These are phyloP conservation scores for Neofusicoccum laricinum DNA, from an alignment of 2,329 filamentous ascomycete species.

Conservation along the genomic window DNA sequence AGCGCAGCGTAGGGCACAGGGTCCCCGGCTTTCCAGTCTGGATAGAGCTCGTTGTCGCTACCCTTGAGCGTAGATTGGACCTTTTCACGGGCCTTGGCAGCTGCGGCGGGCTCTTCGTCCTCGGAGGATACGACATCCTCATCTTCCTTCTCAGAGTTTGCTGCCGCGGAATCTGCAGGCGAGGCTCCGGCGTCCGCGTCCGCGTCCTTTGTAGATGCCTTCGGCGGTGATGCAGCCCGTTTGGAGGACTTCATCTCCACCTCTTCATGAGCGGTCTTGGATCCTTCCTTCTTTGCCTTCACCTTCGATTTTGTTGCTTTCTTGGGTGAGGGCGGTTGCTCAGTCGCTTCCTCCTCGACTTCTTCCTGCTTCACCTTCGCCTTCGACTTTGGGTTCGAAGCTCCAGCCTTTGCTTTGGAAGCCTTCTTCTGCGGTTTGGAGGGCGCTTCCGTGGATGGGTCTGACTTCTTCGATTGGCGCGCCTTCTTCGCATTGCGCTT, in stretches of 20 bases:
- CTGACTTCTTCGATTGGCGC: slow-evolving; percentile 3
- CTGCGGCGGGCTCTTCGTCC: slow-evolving; percentile 66
- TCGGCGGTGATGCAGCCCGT: background rate
- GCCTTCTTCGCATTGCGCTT: slow-evolving; percentile 30
- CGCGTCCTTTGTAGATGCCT: background rate
- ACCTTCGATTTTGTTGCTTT: slow-evolving; percentile 12
- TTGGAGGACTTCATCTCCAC: background rate
- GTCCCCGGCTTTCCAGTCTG: slow-evolving; percentile 86
- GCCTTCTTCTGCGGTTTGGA: slow-evolving; percentile 19
- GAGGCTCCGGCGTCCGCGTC: background rate
- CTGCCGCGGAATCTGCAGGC: background rate
- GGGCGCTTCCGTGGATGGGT: slow-evolving; percentile 21
- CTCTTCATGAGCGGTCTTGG: too few species aligned
- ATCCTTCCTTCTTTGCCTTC: background rate
- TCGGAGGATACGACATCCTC: slow-evolving; percentile 52
- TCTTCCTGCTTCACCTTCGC: slow-evolving; percentile 20
- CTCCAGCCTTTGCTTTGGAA: slow-evolving; percentile 23
- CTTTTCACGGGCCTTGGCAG: slow-evolving; percentile 74
- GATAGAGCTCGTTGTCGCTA: slow-evolving; percentile 75
- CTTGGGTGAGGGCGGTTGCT: slow-evolving; percentile 3
- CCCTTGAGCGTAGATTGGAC: slow-evolving; percentile 73
- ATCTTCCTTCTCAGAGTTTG: slow-evolving; percentile 29
- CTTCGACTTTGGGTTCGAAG: slow-evolving; percentile 17
- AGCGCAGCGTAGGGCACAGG: slow-evolving; percentile 93
- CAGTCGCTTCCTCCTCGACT: slow-evolving; percentile 14